Percentiles rank a stretch among this genome's conserved stretches.
Evolutionary conservation across 208 protist genomes (phyloP).

Genomic region (Porcisia deanei): DNA sequence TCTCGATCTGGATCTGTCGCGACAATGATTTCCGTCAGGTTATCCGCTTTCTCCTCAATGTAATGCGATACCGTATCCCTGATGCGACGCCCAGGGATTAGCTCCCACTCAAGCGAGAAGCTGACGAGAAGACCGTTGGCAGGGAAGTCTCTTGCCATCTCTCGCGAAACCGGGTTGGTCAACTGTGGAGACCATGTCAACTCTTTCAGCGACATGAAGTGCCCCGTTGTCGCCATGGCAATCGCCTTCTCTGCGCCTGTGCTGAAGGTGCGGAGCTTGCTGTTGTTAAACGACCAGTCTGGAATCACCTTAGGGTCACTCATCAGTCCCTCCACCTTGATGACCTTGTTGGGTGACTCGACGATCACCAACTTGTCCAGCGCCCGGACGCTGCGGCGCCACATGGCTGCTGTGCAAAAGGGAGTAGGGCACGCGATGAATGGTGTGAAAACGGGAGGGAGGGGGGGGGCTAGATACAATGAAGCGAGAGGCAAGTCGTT

Average conservation of each 20-base stretch:
- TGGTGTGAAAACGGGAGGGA: background rate
- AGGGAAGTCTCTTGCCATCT: conserved; percentile 42
- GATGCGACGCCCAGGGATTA: conserved; percentile 73
- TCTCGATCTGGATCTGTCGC: conserved; percentile 92
- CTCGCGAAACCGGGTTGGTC: background rate
- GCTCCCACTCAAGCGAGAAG: conserved; percentile 79
- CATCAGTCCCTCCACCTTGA: conserved; percentile 84
- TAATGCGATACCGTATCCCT: conserved; percentile 82
- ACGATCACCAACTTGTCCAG: conserved; percentile 90
- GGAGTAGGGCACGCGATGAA: background rate
- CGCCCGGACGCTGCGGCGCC: conserved; percentile 51
- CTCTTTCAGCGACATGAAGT: conserved; percentile 88
- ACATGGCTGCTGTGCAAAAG: conserved; percentile 21
- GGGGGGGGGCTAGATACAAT: background rate
- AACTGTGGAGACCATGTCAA: conserved; percentile 61
- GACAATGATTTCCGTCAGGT: conserved; percentile 90
- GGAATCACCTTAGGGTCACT: conserved; percentile 78
- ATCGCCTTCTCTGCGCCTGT: conserved; percentile 69
- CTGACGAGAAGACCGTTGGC: conserved; percentile 59
- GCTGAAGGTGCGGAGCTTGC: conserved; percentile 42
- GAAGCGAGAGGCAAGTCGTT: too few species aligned
- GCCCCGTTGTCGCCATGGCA: conserved; percentile 86
- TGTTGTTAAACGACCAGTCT: conserved; percentile 82
- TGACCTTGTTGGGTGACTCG: conserved; percentile 92
- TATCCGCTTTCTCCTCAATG: conserved; percentile 73